phyloP scores from a whole-genome alignment of 2,329 filamentous ascomycete species.

The Sclerotinia spermophila region DNA sequence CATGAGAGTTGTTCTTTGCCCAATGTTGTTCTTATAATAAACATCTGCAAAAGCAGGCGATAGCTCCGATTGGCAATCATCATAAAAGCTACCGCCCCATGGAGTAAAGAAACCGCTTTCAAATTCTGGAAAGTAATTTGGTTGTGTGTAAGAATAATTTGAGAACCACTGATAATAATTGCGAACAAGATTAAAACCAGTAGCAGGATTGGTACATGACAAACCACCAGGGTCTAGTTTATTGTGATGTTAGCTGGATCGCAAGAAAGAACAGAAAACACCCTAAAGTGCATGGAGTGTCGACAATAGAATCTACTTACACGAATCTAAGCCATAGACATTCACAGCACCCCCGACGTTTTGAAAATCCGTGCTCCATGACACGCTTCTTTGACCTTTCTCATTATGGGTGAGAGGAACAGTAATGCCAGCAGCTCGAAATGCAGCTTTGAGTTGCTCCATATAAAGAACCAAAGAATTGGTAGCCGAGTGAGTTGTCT shows the following conservation, averaged over 20 bases:
- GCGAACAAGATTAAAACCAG: constrained; percentile 48
- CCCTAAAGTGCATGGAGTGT: neutral
- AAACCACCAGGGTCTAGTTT: constrained; percentile 42
- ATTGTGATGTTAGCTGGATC: neutral
- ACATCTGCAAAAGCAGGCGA: constrained; percentile 49
- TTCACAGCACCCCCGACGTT: constrained; percentile 54
- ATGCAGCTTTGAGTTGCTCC: constrained; percentile 48
- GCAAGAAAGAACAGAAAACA: neutral
- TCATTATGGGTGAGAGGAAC: constrained; percentile 51
- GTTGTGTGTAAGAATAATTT: constrained; percentile 53
- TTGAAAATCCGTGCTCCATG: constrained; percentile 53
- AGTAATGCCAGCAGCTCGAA: constrained; percentile 45
- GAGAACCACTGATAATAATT: constrained; percentile 56
- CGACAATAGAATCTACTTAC: neutral
- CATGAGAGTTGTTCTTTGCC: constrained; percentile 46
- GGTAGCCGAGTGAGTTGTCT: constrained; percentile 42
- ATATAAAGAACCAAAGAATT: constrained; percentile 50
- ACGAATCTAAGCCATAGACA: constrained; percentile 47
- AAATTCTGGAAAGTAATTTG: constrained; percentile 51
- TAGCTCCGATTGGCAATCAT: constrained; percentile 46
- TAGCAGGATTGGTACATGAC: constrained; percentile 47
- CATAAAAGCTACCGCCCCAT: constrained; percentile 51
- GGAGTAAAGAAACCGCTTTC: constrained; percentile 52
- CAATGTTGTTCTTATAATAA: constrained; percentile 55
- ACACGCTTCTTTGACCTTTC: constrained; percentile 46